These are phyloP conservation scores for Porodaedalea pini DNA, from an alignment of 1,284 basidiomycete species.

Conservation along the genomic window DNA sequence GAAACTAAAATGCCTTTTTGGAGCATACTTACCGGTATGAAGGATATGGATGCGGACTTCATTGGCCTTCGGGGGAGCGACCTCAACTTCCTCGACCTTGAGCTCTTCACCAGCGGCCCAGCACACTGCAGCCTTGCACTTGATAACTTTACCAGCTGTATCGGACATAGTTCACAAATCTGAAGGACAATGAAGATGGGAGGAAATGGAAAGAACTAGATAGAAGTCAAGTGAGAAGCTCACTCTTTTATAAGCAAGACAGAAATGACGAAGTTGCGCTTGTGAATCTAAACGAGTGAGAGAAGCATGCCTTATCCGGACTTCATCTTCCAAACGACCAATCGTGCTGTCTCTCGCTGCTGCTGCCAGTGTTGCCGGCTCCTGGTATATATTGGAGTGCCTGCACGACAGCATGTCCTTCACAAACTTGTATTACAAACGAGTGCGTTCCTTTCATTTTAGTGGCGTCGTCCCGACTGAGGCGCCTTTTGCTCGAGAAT, in stretches of 20 bases:
- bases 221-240: constrained; percentile 11
- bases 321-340: too few relatives aligned
- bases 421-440: constrained; percentile 76
- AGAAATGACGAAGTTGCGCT: background rate
- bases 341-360: too few relatives aligned
- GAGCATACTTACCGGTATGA: constrained; percentile 61
- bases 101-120: constrained; percentile 93
- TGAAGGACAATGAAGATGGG: constrained; percentile 5
- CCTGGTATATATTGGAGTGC: background rate
- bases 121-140: constrained; percentile 93
- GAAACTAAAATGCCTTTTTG: background rate
- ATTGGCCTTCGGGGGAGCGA: constrained; percentile 83
- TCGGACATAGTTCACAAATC: constrained; percentile 48
- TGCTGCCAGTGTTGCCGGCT: too few relatives aligned
- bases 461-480: constrained; percentile 21
- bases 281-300: background rate
- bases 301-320: background rate
- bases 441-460: constrained; percentile 46
- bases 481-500: constrained; percentile 3
- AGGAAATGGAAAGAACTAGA: constrained; percentile 8
- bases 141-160: constrained; percentile 75
- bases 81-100: constrained; percentile 88
- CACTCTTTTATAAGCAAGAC: background rate
- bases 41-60: constrained; percentile 95
- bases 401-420: constrained; percentile 55